Base-by-base conservation (phyloP, 805 yeast genomes). In the Metschnikowia lochheadii region DNA sequence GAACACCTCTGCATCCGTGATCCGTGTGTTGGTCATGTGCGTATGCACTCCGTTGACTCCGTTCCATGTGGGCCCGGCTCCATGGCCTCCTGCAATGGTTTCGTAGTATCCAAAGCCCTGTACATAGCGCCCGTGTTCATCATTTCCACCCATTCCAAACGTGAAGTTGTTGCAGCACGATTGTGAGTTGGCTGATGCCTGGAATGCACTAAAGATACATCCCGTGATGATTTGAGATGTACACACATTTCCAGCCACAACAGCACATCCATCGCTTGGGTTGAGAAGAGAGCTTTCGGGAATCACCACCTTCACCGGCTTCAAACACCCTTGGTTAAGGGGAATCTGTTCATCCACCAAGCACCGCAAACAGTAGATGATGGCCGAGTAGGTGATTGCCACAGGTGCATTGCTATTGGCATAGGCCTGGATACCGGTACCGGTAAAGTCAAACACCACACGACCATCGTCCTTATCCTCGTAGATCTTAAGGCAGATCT, bases 151-250 rank as follows among this genome's bases (percentile, higher is more conserved):
- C 26, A 79, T 81, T 21, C 97, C 97, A 72, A 91, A 92, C 0
- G 97, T 91, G 59, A 92, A 81, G 68, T 92, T 94, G 68, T 94
- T 92, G 66, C 96, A 89, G 52, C 94, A 90, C 40, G 97, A 97
- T 69, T 92, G 98, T 1, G 97, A 90, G 56, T 90, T 97, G 2
- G 97, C 97, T 73, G 89, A 87, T 5, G 90, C 89, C 53, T 80
- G 77, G 65, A 94, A 90, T 0, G 98, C 94, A 60, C 84, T 85
- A 61, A 92, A 74, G 38, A 94, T 81, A 2, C 87, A 92, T 67
- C 91, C 97, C 0, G 96, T 90, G 43, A 94, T 83, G 59, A 97
- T 78, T 67, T 94, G 98, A 1, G 97, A 86, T 1, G 98, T 92
- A 69, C 91, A 86, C 6, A 92, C 98, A 65, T 92, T 92, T 7